Evolutionary conservation across 164 flowering plant genomes (phyloP), one percentile per base, ranked within the genome.

Genomic region (Paratinospora sagittata): DNA sequence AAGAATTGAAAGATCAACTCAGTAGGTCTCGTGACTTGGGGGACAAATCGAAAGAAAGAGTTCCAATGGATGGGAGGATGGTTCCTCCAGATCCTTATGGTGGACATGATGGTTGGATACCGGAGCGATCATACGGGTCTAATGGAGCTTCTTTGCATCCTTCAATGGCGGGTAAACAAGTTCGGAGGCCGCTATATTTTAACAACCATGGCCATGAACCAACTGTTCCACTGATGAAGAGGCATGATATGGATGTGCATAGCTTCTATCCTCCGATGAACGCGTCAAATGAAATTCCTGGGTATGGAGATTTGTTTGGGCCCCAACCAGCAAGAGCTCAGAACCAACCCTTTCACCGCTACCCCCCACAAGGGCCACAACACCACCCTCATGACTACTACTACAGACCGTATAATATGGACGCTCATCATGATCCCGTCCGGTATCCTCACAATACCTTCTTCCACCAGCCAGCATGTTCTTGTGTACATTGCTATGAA

Each of bases 1-100:
- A 95, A 65, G 96, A 92, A 79, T 77, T 92, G 65, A 87, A 83
- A 76, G 84, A 87, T 66, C 89, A 89, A 67, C 83, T 92, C 21
- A 81, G 76, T 60, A 79, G 78, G 39, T 86, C 92, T 41, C 79
- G 84, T 76, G 84, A 88, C 68, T 69, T 85, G 36, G 71, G 36
- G 1, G 85, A 82, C 23, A 84, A 75, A 36, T 76, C 87, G 3
- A 86, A 74, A 37, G 94, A 85, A 66, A 81, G 75, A 67, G 68
- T 72, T 74, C 83, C 85, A 30, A 7, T 72, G 19, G 79, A 82
- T 71, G 77, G 82, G 49, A 82, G 82, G 73, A 76, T 74, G 73
- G 74, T 68, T 57, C 80, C 75, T 60, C 77, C 72, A 6, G 82
- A 84, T 61, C 75, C 85, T 67, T 81, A 84, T 75, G 74, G 39